These are phyloP conservation scores for Catharanthus roseus DNA, from an alignment of 257 asterid species.

Conservation along the genomic window DNA sequence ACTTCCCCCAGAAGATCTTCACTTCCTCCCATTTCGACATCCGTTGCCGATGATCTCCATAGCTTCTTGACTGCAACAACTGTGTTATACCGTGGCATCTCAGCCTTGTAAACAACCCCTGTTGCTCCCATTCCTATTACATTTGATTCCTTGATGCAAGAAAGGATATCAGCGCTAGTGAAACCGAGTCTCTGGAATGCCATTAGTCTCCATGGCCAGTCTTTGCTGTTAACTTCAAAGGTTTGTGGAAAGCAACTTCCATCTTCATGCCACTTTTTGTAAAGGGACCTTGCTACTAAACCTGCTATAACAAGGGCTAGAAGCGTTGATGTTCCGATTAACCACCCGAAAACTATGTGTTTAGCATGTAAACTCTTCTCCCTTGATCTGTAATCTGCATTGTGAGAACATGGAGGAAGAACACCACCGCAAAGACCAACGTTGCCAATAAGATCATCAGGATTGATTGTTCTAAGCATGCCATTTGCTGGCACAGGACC, in stretches of 20 bases:
- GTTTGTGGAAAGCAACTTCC: slow-evolving; percentile 54
- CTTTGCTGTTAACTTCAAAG: slow-evolving; percentile 37
- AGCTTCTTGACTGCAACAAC: slow-evolving; percentile 74
- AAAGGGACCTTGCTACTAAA: slow-evolving; percentile 36
- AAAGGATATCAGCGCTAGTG: slow-evolving; percentile 51
- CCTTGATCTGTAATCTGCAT: slow-evolving; percentile 27
- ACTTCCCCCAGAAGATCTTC: slow-evolving; percentile 69
- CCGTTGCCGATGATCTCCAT: slow-evolving; percentile 52
- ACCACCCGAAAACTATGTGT: slow-evolving; percentile 52
- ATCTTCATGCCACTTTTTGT: slow-evolving; percentile 39
- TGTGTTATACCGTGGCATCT: slow-evolving; percentile 37
- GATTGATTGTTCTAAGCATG: slow-evolving; percentile 56
- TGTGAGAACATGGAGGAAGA: slow-evolving; percentile 54
- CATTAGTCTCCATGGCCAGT: slow-evolving; percentile 84
- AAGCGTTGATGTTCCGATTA: slow-evolving; percentile 45
- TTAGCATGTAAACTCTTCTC: slow-evolving; percentile 32
- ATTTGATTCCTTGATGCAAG: slow-evolving; percentile 62
- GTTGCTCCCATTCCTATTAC: slow-evolving; percentile 78
- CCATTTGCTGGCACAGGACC: slow-evolving; percentile 69
- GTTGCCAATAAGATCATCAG: slow-evolving; percentile 57
- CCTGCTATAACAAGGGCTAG: slow-evolving; percentile 38
- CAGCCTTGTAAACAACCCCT: slow-evolving; percentile 71
- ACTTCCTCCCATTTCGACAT: slow-evolving; percentile 49
- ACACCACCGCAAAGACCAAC: slow-evolving; percentile 66
- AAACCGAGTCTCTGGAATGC: slow-evolving; percentile 78